Evolutionary conservation across 768 basidiomycete genomes (phyloP), one percentile per base, ranked within the genome.

Genomic region (Naganishia friedmannii): DNA sequence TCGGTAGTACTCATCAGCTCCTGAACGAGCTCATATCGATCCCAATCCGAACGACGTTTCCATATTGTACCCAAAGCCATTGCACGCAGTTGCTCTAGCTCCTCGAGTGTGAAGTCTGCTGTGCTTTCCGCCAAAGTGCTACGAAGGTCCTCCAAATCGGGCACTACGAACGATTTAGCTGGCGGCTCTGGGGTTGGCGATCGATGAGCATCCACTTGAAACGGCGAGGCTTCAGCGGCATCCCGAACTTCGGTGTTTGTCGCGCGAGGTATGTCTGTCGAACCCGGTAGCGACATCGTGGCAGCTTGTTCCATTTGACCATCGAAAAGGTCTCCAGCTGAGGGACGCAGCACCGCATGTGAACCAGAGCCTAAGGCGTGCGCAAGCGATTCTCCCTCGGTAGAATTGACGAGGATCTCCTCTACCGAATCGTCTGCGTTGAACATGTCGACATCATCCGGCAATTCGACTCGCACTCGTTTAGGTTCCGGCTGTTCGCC

Each of bases 11-110:
- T 83, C 67, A 84, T 73, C 65, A 93, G 79, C 73, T 90, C 87
- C 32, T 78, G 77, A 1, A 95, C 78, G 63, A 94, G 83, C 7
- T 77, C 80, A 74, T 86, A 85, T 55, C 94, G 85, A 76, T 96
- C 86, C 96, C 96, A 99, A 39, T 90, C 89, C 15, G 83, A 82
- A 42, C 93, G 83, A 72, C 87, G 87, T 32, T 87, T 83, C 94
- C 94, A 99, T n/a, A 97, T 85, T 60, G 83, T 83, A 51, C 88
- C 87, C 29, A 93, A 86, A 74, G 88, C 89, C 2, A 86, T 87
- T 9, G 96, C 94, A 6, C 96, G 87, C 7, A 99, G 84, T 80
- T 98, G 93, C 78, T 98, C 96, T 7, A 99, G 85, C 77, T 95
- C 88, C 77, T 99, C 96, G 60, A 97, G 85, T 29, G 84, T 90